Evolutionary conservation across 148 eudicot species (phyloP), one percentile per base, ranked within the genome.

Genomic region (Diospyros kaki): DNA sequence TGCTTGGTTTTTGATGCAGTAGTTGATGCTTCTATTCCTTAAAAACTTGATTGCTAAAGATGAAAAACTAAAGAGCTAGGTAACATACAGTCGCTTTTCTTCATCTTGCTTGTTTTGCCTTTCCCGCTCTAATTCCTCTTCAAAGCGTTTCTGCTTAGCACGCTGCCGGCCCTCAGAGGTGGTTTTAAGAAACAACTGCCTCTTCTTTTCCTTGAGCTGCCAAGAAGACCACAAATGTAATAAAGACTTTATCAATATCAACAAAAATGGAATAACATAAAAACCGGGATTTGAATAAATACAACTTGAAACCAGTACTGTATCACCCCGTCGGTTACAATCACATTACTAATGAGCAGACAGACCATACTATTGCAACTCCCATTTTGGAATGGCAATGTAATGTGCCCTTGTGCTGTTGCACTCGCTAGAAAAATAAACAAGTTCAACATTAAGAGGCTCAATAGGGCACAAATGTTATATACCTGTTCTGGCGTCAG

Each of bases 121-220:
- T 77, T 87, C 99, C 80, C 91, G 79, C 67, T 82, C 90, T 75
- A 86, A 55, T 71, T 93, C 99, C 83, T 93, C 98, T 75, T 92
- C 99, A 15, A 81, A 68, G 71, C 96, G 98, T 79, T 88, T 93
- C 85, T 93, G 99, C 79, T 90, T 96, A 62, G 94, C 96, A 86
- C 93, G 91, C 81, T 93, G 97, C 74, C 99, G 89, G 56, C 90
- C 99, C 72, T 96, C 99, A 72, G 99, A 84, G 55, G 98, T 93
- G 77, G 93, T 87, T 86, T 96, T 96, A 58, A 96, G 88, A 84
- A 91, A 93, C 63, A 87, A 41, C 75, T 96, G 99, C 83, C 81
- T 93, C 86, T 81, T 91, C 84, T 96, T 96, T 79, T 96, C 97
- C 86, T 88, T 93, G 59, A 96, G 60, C 99, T 96, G 73, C 39